Conservation (phyloP, 305 asterid genomes). For the Nicotiana rustica region DNA sequence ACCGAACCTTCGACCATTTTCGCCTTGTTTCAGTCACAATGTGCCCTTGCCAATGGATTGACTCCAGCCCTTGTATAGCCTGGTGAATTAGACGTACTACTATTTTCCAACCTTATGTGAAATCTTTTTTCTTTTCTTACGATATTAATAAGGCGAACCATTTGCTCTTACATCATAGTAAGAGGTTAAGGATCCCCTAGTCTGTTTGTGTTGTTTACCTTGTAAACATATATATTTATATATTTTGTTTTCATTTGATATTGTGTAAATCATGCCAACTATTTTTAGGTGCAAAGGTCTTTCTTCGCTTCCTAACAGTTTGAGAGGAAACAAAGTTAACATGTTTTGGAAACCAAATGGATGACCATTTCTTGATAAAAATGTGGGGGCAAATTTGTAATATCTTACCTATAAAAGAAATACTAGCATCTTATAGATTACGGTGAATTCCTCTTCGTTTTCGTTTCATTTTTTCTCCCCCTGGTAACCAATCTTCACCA, state of each 20-base stretch:
- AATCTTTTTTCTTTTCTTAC: too few relatives aligned
- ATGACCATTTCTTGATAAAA: not conserved
- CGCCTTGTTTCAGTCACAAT: slow-evolving; percentile 32
- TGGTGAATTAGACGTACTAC: not conserved
- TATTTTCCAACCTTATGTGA: not conserved
- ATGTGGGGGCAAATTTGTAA: not conserved
- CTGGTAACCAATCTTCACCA: not conserved
- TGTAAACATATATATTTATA: too few relatives aligned
- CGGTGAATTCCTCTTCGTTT: not conserved
- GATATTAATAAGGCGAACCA: slow-evolving; percentile 5
- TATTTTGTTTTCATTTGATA: not conserved
- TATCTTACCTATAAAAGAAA: not conserved
- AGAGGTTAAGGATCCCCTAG: slow-evolving; percentile 25
- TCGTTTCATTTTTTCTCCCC: not conserved
- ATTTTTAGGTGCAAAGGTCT: not conserved
- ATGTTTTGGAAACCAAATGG: not conserved
- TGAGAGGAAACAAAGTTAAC: not conserved
- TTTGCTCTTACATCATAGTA: slow-evolving; percentile 13
- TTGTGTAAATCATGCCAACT: not conserved
- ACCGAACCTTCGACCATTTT: slow-evolving; percentile 29
- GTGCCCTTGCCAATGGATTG: slow-evolving; percentile 22
- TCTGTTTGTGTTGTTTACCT: not conserved
- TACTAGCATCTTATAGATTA: too few relatives aligned
- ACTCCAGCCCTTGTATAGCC: too few relatives aligned
- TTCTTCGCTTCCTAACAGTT: not conserved